Conservation (phyloP, 441 rosid species). For the Corymbia calophylla region DNA sequence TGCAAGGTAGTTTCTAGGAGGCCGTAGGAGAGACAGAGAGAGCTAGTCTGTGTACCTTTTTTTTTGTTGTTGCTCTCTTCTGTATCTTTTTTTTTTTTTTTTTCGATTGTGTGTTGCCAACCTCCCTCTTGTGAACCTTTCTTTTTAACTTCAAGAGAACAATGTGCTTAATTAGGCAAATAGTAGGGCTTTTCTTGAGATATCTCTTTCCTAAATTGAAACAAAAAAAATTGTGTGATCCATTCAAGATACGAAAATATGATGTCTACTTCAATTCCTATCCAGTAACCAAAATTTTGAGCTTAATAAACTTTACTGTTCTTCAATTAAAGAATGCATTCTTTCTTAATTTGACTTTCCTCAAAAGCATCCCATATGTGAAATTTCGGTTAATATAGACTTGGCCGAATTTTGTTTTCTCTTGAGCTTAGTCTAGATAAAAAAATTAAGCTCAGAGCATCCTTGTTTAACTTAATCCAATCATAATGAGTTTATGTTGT, state of each 20-base stretch:
- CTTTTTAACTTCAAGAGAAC: background rate
- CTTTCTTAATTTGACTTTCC: background rate
- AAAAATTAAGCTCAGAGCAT: background rate
- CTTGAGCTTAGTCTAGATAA: background rate
- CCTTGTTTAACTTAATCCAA: background rate
- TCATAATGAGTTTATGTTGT: background rate
- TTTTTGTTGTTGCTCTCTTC: background rate
- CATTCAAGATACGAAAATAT: background rate
- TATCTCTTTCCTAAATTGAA: background rate
- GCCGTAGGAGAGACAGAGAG: background rate
- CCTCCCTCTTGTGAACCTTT: background rate
- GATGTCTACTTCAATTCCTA: background rate
- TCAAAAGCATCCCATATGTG: background rate
- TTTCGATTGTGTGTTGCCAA: background rate
- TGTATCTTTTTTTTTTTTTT: background rate
- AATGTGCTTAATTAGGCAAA: background rate
- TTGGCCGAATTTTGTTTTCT: background rate
- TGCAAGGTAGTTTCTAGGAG: too few species aligned
- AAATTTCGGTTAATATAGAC: background rate
- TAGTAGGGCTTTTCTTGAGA: background rate
- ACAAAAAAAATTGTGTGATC: background rate
- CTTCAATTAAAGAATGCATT: too few species aligned
- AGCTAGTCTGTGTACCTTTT: background rate
- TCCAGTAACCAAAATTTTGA: background rate
- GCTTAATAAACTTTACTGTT: background rate